Evolutionary conservation across 371 early-diverging fungal genomes (phyloP).

Genomic region (Mucor piriformis): DNA sequence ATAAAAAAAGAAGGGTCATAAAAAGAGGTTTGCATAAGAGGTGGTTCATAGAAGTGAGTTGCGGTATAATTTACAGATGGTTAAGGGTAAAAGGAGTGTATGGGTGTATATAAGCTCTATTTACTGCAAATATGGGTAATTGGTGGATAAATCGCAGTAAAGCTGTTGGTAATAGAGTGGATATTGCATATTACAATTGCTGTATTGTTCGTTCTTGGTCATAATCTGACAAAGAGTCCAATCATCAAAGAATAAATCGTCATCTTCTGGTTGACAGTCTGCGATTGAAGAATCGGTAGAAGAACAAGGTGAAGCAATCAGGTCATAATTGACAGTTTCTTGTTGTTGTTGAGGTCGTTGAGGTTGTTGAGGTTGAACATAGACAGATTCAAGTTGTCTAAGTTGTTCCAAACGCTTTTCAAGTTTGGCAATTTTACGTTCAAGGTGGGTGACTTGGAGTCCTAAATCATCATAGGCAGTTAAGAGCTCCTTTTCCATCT

Average conservation of each 20-base stretch:
- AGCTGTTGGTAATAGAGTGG: background rate
- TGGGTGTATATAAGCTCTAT: too few species aligned
- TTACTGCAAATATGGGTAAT: too few species aligned
- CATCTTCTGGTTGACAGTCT: constrained; percentile 6
- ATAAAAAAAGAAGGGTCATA: too few species aligned
- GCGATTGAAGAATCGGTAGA: constrained; percentile 18
- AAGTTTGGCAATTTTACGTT: constrained; percentile 35
- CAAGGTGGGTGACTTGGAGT: constrained; percentile 44
- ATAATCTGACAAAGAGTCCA: constrained; percentile 10
- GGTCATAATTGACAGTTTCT: constrained; percentile 6
- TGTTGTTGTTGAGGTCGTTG: too few species aligned
- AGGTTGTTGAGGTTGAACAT: background rate
- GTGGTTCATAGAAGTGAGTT: too few species aligned
- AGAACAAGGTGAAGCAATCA: constrained; percentile 23
- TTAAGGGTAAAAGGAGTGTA: background rate
- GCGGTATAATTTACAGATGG: background rate
- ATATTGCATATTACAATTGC: background rate
- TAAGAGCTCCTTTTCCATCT: constrained; percentile 51
- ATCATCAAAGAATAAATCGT: constrained; percentile 1
- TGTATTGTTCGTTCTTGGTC: background rate
- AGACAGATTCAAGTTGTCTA: background rate
- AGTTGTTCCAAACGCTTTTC: constrained; percentile 27
- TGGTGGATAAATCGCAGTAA: background rate
- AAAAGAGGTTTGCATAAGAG: too few species aligned
- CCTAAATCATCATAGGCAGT: constrained; percentile 53